Evolutionary conservation across 176 grass and related monocot genomes (phyloP), one percentile per base, ranked within the genome.

Genomic region (Thalia dealbata): DNA sequence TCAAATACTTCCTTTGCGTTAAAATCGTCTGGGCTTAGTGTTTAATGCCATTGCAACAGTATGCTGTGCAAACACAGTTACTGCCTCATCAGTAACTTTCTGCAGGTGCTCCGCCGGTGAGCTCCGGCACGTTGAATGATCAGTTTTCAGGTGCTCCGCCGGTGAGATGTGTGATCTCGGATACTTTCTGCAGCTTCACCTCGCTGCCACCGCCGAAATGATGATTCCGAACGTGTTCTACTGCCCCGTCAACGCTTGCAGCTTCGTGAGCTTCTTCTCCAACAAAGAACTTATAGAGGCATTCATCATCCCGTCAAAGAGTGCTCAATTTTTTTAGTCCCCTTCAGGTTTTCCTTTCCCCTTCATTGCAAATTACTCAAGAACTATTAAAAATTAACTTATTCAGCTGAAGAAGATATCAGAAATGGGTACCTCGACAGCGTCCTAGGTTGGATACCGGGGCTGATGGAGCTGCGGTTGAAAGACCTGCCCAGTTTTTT

Each of bases 401-500:
- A n/a, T 48, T 48, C 30, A 91, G 91, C 82, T 51, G 79, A 76
- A 24, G 74, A 64, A 46, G 66, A 82, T 28, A 75, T 91, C 11
- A 88, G 75, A 6, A 88, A 91, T 77, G 92, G 92, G 29, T 91
- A 87, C 81, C 88, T 96, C 3, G 89, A 96, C 65, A 89, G 82
- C 55, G 72, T 79, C 6, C 85, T 91, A 69, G 76, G 88, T 0
- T 71, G 87, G 81, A 85, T 96, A 76, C 83, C 81, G 5, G 92
- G 88, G 6, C 50, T 87, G 29, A 19, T 54, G 44, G 41, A 38
- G 44, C 82, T 96, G 67, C 51, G 88, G 30, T 70, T 96, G 45
- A 78, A 83, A 35, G 92, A 96, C 74, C 82, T 96, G 32, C 92
- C 92, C 10, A 91, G 76, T 71, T 86, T 91, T 81, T 76, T 96